A percentile compares a stretch with the other conserved stretches of the same genome.
Evolutionary conservation across 2,329 filamentous ascomycete species (phyloP).

Genomic region (Incumbomyces lentus): DNA sequence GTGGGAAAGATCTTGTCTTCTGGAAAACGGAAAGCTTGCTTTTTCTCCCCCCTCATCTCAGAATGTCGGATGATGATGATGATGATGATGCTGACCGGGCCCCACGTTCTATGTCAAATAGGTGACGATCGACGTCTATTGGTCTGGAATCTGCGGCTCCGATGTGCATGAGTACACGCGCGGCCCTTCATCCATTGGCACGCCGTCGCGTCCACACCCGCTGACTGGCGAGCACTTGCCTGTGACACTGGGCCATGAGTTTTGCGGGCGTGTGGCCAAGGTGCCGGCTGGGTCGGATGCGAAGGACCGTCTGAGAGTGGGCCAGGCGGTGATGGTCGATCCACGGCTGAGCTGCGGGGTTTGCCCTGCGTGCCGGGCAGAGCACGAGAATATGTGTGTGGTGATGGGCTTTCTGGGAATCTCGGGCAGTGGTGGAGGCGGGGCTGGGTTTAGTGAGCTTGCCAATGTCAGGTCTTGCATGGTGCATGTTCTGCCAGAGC

Average conservation of each 20-base stretch:
- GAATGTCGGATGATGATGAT: too few species aligned
- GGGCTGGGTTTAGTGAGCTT: slow-evolving; percentile 32
- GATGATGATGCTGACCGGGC: too few species aligned
- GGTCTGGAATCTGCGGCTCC: slow-evolving; percentile 22
- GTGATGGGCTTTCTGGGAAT: slow-evolving; percentile 43
- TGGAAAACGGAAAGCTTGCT: too few species aligned
- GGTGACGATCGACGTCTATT: slow-evolving; percentile 23
- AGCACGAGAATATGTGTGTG: slow-evolving; percentile 43
- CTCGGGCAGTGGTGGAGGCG: slow-evolving; percentile 36
- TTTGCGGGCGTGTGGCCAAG: slow-evolving; percentile 41
- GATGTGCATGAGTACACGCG: slow-evolving; percentile 38
- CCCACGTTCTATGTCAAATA: too few species aligned
- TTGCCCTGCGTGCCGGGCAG: slow-evolving; percentile 40
- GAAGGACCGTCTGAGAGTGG: slow-evolving; percentile 27
- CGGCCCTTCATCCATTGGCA: slow-evolving; percentile 37
- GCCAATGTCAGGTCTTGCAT: slow-evolving; percentile 38
- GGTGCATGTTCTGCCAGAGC: slow-evolving; percentile 38
- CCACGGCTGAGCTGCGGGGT: slow-evolving; percentile 45
- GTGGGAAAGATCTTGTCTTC: too few species aligned
- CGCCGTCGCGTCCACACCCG: slow-evolving; percentile 35
- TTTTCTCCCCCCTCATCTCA: too few species aligned
- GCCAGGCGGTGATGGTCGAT: slow-evolving; percentile 39
- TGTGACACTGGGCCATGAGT: slow-evolving; percentile 44
- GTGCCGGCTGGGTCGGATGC: slow-evolving; percentile 32
- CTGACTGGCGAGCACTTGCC: slow-evolving; percentile 41